Evolutionary conservation across 2,329 filamentous ascomycete genomes (phyloP).

Genomic region (Beauveria sp.): DNA sequence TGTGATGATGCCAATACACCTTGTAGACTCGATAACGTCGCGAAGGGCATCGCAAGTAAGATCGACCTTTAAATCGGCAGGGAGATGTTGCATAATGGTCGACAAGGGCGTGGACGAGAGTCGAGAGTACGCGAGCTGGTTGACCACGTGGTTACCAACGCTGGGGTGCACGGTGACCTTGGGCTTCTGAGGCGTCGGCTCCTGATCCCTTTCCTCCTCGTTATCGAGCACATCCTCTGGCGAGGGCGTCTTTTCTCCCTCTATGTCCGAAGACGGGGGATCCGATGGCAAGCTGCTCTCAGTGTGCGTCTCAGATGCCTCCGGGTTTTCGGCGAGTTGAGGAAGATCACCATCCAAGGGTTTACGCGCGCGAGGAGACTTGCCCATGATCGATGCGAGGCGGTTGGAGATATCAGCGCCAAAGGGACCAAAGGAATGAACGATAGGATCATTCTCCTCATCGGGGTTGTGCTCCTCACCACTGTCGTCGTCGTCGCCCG

Average conservation of each 20-base stretch:
- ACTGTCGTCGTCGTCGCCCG: constrained; percentile 44
- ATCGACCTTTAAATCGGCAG: constrained; percentile 52
- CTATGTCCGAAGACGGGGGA: constrained; percentile 7
- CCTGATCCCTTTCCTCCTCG: background rate
- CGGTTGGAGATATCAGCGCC: constrained; percentile 78
- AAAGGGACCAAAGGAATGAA: constrained; percentile 88
- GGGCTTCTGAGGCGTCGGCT: constrained; percentile 13
- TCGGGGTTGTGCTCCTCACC: constrained; percentile 72
- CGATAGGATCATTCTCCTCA: constrained; percentile 89
- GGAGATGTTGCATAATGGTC: constrained; percentile 80
- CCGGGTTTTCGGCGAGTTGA: constrained; percentile 2
- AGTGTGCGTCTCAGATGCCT: constrained; percentile 10
- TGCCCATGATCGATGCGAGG: constrained; percentile 68
- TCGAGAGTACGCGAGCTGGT: constrained; percentile 91
- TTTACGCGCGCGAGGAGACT: constrained; percentile 48
- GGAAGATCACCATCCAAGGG: constrained; percentile 13
- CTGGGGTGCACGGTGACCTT: constrained; percentile 31
- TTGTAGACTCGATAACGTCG: constrained; percentile 61
- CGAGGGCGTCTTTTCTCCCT: constrained; percentile 6
- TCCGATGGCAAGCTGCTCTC: constrained; percentile 9
- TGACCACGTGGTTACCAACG: constrained; percentile 79
- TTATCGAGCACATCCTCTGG: background rate
- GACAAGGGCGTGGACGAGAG: constrained; percentile 87
- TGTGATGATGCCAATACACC: constrained; percentile 79
- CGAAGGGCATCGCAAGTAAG: constrained; percentile 59